These are phyloP conservation scores for Nitzschia sp. DNA, from an alignment of 108 stramenopile genomes.

Conservation along the genomic window DNA sequence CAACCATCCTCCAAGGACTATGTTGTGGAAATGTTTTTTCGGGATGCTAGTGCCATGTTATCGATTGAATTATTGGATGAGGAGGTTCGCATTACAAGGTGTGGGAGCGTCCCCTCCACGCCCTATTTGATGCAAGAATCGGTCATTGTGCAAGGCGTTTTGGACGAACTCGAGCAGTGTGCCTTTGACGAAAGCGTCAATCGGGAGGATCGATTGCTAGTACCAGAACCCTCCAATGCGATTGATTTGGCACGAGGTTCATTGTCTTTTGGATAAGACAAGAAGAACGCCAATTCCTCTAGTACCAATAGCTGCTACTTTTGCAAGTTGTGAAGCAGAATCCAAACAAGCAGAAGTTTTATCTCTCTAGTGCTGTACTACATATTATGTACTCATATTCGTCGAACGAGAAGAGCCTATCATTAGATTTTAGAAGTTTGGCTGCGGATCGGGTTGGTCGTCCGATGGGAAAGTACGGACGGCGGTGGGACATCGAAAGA, in stretches of 20 bases:
- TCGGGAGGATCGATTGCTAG: conserved; percentile 48
- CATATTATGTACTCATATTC: no score
- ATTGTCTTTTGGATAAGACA: conserved; percentile 66
- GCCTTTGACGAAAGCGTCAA: conserved; percentile 22
- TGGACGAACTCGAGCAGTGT: conserved; percentile 18
- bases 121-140: conserved; percentile 78
- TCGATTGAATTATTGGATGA: conserved; percentile 51
- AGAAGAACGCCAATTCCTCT: no score
- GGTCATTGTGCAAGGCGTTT: conserved; percentile 47
- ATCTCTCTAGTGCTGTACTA: no score
- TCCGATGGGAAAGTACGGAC: no score
- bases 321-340: no score
- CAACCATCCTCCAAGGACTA: conserved; percentile 50
- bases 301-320: no score
- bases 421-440: no score
- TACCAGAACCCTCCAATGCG: conserved; percentile 46
- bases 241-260: conserved; percentile 69
- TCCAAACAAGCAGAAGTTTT: no score
- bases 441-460: no score
- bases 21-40: conserved; percentile 65
- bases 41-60: conserved; percentile 67
- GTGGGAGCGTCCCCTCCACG: conserved; percentile 69
- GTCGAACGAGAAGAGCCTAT: no score
- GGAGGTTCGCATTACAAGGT: conserved; percentile 58
- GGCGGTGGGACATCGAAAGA: no score